Evolutionary conservation across 2,329 filamentous ascomycete species (phyloP), one percentile per base, ranked within the genome.

Genomic region (Lachnellula subtilissima): DNA sequence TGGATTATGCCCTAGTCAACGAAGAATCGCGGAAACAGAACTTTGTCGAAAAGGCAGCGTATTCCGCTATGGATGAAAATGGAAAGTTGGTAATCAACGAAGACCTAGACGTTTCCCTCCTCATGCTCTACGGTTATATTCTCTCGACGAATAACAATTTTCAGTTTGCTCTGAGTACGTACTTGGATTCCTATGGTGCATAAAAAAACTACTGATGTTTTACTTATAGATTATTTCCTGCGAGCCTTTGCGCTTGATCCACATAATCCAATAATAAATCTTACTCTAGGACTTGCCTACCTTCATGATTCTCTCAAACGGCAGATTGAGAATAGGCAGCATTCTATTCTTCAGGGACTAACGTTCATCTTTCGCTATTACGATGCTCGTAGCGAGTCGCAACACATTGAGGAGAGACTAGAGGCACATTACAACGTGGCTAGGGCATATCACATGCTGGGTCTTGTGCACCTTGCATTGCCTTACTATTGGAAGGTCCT

Each of bases 81-180:
- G 68, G 70, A 52, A 62, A 67, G 59, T 43, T 59, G 5, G 54
- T 69, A 9, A 54, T 69, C 25, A 70, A 69, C 39, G 49, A 61
- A 5, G 69, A 71, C 49, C 62, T 95, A 59, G 92, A 97, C 69
- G 82, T 91, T 7, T 87, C 87, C 25, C 78, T 97, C 9, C 80
- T 99, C 12, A 88, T 92, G 70, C 80, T 96, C 0, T 97, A 97
- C 68, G 94, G 89, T 0, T 89, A 97, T 68, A 91, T 97, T 58
- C 78, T 97, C 5, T 91, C 91, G 65, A 87, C 86, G 0, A 91
- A 90, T 2, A 89, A 87, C 50, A 91, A 87, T 63, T 96, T 94
- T 72, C 84, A 85, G 14, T 89, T 88, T 65, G 89, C 94, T 0
- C 75, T 97, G 36, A 92, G 86, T 84, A 73, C 63, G 74, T 71